These are phyloP conservation scores for Priceomyces medius DNA, from an alignment of 805 yeast genomes.

Conservation along the genomic window DNA sequence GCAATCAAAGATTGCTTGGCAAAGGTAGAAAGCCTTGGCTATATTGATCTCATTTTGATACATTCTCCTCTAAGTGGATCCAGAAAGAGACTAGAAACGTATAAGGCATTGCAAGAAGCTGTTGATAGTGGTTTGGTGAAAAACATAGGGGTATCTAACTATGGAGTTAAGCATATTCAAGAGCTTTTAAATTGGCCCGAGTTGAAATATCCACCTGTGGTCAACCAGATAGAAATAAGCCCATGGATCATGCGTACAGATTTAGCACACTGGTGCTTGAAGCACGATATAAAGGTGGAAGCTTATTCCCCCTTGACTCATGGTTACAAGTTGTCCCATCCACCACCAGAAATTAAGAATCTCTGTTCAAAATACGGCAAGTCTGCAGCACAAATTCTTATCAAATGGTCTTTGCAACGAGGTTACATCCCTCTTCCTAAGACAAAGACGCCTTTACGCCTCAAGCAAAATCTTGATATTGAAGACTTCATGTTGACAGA, in stretches of 20 bases:
- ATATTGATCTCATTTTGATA: slow-evolving; percentile 70
- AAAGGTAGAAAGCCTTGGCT: slow-evolving; percentile 53
- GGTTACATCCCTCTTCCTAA: slow-evolving; percentile 43
- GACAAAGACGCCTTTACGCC: slow-evolving; percentile 24
- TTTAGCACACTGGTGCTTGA: slow-evolving; percentile 28
- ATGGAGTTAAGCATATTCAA: slow-evolving; percentile 54
- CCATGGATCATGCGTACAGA: slow-evolving; percentile 50
- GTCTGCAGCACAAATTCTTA: slow-evolving; percentile 45
- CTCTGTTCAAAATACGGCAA: slow-evolving; percentile 37
- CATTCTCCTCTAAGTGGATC: slow-evolving; percentile 53
- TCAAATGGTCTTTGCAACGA: slow-evolving; percentile 49
- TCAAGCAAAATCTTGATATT: slow-evolving; percentile 23
- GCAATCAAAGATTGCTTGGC: slow-evolving; percentile 59
- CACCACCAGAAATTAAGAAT: slow-evolving; percentile 16
- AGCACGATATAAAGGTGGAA: slow-evolving; percentile 28
- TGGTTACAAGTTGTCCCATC: slow-evolving; percentile 27
- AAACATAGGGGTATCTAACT: slow-evolving; percentile 65
- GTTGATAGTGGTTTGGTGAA: slow-evolving; percentile 50
- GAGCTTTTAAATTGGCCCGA: slow-evolving; percentile 50
- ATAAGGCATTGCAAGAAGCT: slow-evolving; percentile 56
- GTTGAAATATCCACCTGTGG: slow-evolving; percentile 42
- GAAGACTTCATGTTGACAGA: slow-evolving; percentile 24
- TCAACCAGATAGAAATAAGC: slow-evolving; percentile 50
- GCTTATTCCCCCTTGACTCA: slow-evolving; percentile 42
- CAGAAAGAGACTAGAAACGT: slow-evolving; percentile 47